These are phyloP conservation scores for Penicillium subrubescens DNA, from an alignment of 495 filamentous ascomycete genomes.

Conservation along the genomic window DNA sequence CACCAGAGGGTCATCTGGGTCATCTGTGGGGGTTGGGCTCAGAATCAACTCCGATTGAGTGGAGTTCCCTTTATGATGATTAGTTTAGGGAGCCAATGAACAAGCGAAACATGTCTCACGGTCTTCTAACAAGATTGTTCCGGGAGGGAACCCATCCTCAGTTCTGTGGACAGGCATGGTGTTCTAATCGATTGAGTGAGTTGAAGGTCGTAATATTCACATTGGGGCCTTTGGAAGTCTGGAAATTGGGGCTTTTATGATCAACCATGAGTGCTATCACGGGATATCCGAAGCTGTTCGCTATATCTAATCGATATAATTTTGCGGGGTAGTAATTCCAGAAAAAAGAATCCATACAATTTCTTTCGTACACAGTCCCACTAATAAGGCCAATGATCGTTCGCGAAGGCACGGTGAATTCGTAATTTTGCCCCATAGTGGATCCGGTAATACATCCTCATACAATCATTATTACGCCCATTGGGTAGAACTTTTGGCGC, in stretches of 20 bases:
- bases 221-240: neutral
- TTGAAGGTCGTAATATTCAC: neutral
- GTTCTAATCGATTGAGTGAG: neutral
- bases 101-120: neutral
- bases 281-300: neutral
- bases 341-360: neutral
- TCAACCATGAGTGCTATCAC: neutral
- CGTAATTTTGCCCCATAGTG: neutral
- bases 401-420: neutral
- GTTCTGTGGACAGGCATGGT: neutral
- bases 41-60: constrained; percentile 14
- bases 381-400: neutral
- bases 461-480: neutral
- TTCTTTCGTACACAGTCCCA: neutral
- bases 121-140: constrained; percentile 1
- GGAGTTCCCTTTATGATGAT: neutral
- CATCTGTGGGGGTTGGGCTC: constrained; percentile 21
- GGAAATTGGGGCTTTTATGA: neutral
- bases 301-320: neutral
- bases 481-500: neutral
- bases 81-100: neutral
- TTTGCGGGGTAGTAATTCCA: neutral
- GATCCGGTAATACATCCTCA: neutral
- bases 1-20: constrained; percentile 28
- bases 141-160: neutral